Base-by-base conservation (phyloP, 305 asterid species). In the Fraxinus angustifolia region DNA sequence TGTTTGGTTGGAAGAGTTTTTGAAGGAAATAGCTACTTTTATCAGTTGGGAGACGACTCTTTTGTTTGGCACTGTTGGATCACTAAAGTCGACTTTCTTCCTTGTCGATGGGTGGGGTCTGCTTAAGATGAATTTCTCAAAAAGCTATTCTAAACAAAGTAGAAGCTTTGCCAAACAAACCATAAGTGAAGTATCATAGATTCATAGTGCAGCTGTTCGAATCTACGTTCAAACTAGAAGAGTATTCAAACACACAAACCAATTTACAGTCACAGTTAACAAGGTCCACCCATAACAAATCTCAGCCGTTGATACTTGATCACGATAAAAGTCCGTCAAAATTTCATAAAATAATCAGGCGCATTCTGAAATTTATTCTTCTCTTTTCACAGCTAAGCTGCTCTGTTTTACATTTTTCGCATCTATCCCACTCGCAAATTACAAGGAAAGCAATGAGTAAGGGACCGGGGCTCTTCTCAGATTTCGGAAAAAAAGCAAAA, bases 401-500 rank as follows among this genome's bases (percentile, higher is more conserved):
- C 73, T 23, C 17, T 11, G 34, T 62, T 56, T 72, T 30, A 10
- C 76, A 30, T 60, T 48, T 56, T 19, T 36, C 76, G 30, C 67
- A 78, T 73, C 78, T 16, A 38, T 16, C 72, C 7, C 19, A 78
- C 76, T 11, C 21, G 38, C 5, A 74, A 72, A 56, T 8, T 42
- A 23, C 50, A 75, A 67, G 40, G 8, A 30, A 68, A 71, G 36
- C 62, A 42, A 12, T 96, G 99, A 94, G 93, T 91, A 92, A 81
- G 72, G 99, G 97, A 71, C 99, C 98, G 10, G 98, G 98, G 53
- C 92, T 96, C 77, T 96, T 93, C 95, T 83, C 93, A 34, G 98
- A 94, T 85, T 92, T 96, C 80, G 98, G 98, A 91, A 96, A 92
- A 89, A 93, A 89, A 79, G 95, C 98, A 88, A 94, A 88, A 94